A percentile compares a stretch with the other conserved stretches of the same genome.
phyloP scores from a whole-genome alignment of 1,284 basidiomycete species.

The Exsudoporus floridanus region DNA sequence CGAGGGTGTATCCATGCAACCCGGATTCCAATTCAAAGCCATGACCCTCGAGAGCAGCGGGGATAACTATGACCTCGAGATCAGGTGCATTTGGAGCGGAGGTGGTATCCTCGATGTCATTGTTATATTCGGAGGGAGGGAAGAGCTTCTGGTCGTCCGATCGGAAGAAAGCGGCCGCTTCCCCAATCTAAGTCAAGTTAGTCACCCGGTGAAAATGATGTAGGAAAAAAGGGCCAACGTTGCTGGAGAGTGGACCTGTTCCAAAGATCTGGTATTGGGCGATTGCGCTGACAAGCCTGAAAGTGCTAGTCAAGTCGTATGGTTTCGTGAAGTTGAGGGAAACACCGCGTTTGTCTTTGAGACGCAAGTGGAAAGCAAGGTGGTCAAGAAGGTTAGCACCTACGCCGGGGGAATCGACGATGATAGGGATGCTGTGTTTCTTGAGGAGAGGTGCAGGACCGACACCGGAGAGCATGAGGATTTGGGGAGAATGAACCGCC shows the following conservation, averaged over 20 bases:
- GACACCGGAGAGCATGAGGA: slow-evolving; percentile 71
- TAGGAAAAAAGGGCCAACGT: slow-evolving; percentile 41
- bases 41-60: slow-evolving; percentile 32
- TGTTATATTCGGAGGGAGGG: slow-evolving; percentile 41
- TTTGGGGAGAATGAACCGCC: slow-evolving; percentile 62
- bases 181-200: slow-evolving; percentile 46
- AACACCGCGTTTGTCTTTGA: slow-evolving; percentile 49
- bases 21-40: not conserved
- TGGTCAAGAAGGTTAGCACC: slow-evolving; percentile 64
- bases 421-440: slow-evolving; percentile 47
- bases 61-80: slow-evolving; percentile 55
- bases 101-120: slow-evolving; percentile 49
- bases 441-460: slow-evolving; percentile 58
- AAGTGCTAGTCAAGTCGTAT: slow-evolving; percentile 33
- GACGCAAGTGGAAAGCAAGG: slow-evolving; percentile 45
- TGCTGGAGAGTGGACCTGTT: slow-evolving; percentile 51
- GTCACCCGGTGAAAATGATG: not conserved
- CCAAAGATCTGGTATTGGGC: slow-evolving; percentile 45
- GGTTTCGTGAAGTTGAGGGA: slow-evolving; percentile 45
- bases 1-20: slow-evolving; percentile 22
- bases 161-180: slow-evolving; percentile 58
- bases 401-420: slow-evolving; percentile 58
- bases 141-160: slow-evolving; percentile 55
- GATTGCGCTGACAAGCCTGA: slow-evolving; percentile 38
- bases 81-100: slow-evolving; percentile 59